A percentile compares a stretch with the other conserved stretches of the same genome.
These are phyloP conservation scores for Aspergillus intermedius DNA, from an alignment of 2,329 filamentous ascomycete species.

Conservation along the genomic window DNA sequence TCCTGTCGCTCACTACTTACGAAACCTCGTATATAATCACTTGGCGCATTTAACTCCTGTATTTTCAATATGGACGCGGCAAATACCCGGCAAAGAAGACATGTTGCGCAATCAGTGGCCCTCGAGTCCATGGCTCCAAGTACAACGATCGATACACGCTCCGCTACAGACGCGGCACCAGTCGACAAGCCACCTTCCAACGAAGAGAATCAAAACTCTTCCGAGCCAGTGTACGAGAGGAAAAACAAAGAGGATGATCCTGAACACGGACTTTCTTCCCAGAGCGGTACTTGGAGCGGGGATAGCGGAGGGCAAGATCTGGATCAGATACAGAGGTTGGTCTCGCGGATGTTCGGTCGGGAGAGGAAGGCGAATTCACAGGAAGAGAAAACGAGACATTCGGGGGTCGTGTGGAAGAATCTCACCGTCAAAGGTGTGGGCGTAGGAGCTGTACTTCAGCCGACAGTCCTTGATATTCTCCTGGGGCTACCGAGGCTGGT, in stretches of 20 bases:
- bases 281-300: conserved; percentile 18
- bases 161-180: background rate
- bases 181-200: conserved; percentile 7
- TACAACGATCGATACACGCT: no score
- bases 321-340: conserved; percentile 39
- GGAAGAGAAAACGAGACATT: conserved; percentile 62
- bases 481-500: conserved; percentile 43
- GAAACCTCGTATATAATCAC: no score
- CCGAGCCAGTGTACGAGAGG: background rate
- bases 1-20: no score
- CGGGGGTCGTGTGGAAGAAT: conserved; percentile 63
- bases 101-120: no score
- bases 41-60: no score
- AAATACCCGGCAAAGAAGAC: no score
- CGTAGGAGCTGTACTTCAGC: conserved; percentile 56
- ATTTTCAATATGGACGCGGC: no score
- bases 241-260: conserved; percentile 13
- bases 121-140: no score
- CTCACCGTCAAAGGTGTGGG: conserved; percentile 65
- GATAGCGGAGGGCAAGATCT: conserved; percentile 20
- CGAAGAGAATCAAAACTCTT: background rate
- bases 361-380: conserved; percentile 60
- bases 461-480: conserved; percentile 52
- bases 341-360: conserved; percentile 65
- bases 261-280: conserved; percentile 17